phyloP scores from a whole-genome alignment of 306 rosid species.

The Cucurbita ficifolia region DNA sequence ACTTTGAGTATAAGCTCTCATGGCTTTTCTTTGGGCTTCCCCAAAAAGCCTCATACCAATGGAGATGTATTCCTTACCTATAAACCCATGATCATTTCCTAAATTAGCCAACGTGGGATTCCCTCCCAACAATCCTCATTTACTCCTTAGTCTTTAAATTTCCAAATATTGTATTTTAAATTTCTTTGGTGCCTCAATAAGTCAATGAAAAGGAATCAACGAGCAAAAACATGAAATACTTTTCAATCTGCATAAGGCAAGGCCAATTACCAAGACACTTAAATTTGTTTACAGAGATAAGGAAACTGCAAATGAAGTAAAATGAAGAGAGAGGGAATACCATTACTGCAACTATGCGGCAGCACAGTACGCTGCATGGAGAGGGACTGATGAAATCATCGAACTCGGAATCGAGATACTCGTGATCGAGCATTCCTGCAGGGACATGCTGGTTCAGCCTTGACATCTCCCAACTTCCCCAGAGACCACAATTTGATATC shows the following conservation, averaged over 20 bases:
- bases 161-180: too few relatives aligned
- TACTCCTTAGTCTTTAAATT: background rate
- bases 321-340: conserved; percentile 26
- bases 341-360: conserved; percentile 46
- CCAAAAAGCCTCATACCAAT: too few relatives aligned
- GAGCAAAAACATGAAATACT: background rate
- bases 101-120: background rate
- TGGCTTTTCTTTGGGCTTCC: too few relatives aligned
- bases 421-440: conserved; percentile 26
- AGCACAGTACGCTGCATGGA: conserved; percentile 30
- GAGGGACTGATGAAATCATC: conserved; percentile 39
- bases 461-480: conserved; percentile 60
- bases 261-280: background rate
- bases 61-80: too few relatives aligned
- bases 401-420: conserved; percentile 26
- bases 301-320: background rate
- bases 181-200: background rate
- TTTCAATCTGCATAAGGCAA: background rate
- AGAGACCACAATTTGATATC: conserved; percentile 10
- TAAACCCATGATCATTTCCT: too few relatives aligned
- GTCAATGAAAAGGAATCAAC: background rate
- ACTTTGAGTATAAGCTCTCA: too few relatives aligned
- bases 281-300: background rate
- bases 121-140: too few relatives aligned
- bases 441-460: conserved; percentile 35